phyloP scores from a whole-genome alignment of 495 filamentous ascomycete species.

The Barbatosphaeria neglecta region DNA sequence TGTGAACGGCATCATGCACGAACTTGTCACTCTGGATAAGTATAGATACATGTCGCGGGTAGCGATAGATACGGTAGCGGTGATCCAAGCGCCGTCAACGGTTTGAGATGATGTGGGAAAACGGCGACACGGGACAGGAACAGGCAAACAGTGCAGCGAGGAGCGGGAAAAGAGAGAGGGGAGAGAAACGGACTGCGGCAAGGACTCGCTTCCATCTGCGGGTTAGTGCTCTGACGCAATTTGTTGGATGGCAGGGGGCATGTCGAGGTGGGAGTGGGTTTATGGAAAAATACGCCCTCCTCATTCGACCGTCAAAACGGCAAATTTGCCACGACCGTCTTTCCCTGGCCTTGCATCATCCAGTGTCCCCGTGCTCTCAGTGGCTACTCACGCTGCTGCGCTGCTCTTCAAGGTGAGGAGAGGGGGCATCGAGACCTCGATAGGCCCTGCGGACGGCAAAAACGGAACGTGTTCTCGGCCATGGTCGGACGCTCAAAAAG shows the following conservation, averaged over 20 bases:
- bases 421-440: not conserved
- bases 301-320: not conserved
- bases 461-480: not conserved
- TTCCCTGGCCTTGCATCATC: not conserved
- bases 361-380: not conserved
- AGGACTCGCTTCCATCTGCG: not conserved
- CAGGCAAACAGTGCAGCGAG: not conserved
- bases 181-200: not conserved
- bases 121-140: not conserved
- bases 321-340: not conserved
- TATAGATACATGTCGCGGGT: no score
- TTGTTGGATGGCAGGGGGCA: not conserved
- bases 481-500: not conserved
- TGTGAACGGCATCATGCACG: no score
- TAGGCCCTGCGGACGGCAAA: not conserved
- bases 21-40: no score
- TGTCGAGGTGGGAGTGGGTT: not conserved
- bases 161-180: not conserved
- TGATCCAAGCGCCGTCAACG: no score
- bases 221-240: conserved; percentile 1
- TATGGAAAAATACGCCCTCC: not conserved
- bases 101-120: not conserved
- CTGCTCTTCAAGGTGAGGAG: no score
- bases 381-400: not conserved
- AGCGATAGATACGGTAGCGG: no score